These are phyloP conservation scores for Nakazawaea siamensis DNA, from an alignment of 805 yeast genomes.

Conservation along the genomic window DNA sequence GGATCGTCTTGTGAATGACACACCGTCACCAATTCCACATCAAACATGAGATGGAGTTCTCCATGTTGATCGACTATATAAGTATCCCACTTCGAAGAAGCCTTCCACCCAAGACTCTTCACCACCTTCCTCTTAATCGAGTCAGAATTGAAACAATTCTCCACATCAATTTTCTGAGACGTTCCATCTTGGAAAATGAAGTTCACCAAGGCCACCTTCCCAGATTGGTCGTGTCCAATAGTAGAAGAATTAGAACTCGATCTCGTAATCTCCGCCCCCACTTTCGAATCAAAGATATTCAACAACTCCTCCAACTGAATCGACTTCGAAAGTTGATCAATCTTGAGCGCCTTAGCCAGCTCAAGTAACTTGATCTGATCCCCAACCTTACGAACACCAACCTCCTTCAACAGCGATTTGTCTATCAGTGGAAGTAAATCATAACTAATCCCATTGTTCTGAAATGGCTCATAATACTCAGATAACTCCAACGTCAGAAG, in stretches of 20 bases:
- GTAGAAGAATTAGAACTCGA: neutral
- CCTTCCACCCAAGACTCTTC: constrained; percentile 36
- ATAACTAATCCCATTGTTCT: constrained; percentile 44
- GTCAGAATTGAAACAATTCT: constrained; percentile 75
- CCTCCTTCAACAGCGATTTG: constrained; percentile 51
- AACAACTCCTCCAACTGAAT: neutral
- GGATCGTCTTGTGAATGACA: constrained; percentile 55
- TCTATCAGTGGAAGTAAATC: constrained; percentile 58
- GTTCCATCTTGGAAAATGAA: constrained; percentile 73
- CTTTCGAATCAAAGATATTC: neutral
- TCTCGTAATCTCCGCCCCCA: neutral
- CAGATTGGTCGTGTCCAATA: neutral
- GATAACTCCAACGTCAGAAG: constrained; percentile 5
- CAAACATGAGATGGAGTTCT: constrained; percentile 45
- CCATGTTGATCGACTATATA: constrained; percentile 41
- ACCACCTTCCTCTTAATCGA: constrained; percentile 66
- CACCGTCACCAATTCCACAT: constrained; percentile 73
- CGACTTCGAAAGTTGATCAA: constrained; percentile 8
- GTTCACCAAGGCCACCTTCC: constrained; percentile 30
- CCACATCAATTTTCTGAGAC: constrained; percentile 56
- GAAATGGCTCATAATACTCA: constrained; percentile 5
- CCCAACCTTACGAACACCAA: constrained; percentile 75
- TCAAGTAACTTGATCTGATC: constrained; percentile 68
- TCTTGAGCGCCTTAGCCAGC: constrained; percentile 40
- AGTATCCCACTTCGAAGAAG: constrained; percentile 46